Base-by-base conservation (phyloP, 164 flowering plant species). In the Magnolia sinica region DNA sequence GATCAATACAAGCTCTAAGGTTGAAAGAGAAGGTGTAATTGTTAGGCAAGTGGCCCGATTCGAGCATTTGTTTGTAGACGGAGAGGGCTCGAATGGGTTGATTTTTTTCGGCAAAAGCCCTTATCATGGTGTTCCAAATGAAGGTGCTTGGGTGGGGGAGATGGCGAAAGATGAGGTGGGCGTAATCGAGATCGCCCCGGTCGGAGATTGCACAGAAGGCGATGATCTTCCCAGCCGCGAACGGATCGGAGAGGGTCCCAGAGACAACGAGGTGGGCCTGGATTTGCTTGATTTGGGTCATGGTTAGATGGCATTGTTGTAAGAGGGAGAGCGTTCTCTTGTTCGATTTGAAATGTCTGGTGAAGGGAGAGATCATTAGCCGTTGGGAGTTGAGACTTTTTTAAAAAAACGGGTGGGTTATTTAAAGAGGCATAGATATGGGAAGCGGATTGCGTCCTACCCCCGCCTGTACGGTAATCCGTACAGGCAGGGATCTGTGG, bases 21-120 rank as follows among this genome's bases (percentile, higher is more conserved):
- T 87, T 68, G 77, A 90, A 92, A 5, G 94, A 92, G 77, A 89
- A 90, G 2, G 96, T 90, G 74, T 87, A 92, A 74, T 92, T 92
- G 73, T 92, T 89, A n/a, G 92, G 91, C 6, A 76, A 76, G 49
- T 80, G 31, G 8, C 85, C 81, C 24, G n/a, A 64, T 0, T 31
- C 45, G 1, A 88, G 64, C 94, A 90, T 90, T 19, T 82, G 59
- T 65, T 81, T 86, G 70, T 79, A 86, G 16, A 86, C 74, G 67
- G 79, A 74, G 0, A 87, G 37, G 14, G 90, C 91, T 16, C 72
- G 66, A 3, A 20, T 20, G 70, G 88, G 83, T 51, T 83, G 74
- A 2, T 84, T 79, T 29, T 73, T 83, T 20, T 87, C 91, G 0
- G 74, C 74, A 51, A 82, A 85, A 19, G 83, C 85, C 66, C 85